Conservation (phyloP, 1,284 basidiomycete species). For the Ustilago bromivora region DNA sequence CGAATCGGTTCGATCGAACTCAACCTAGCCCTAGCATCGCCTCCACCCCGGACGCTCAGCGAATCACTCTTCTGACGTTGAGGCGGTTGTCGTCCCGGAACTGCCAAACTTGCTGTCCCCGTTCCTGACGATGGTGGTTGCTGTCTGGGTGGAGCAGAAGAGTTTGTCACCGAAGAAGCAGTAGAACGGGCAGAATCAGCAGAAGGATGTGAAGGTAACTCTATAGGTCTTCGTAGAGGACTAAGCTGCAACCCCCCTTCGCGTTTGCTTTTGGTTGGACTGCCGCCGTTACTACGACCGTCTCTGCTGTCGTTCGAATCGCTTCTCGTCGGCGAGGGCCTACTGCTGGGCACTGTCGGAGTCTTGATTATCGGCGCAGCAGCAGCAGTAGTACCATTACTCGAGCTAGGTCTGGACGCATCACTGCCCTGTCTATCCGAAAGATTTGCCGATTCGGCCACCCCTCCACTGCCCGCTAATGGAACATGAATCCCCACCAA, state of each 20-base stretch:
- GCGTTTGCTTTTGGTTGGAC: constrained; percentile 28
- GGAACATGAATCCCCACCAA: constrained; percentile 52
- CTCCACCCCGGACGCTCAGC: constrained; percentile 28
- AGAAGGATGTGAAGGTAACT: constrained; percentile 29
- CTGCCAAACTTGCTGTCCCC: constrained; percentile 7
- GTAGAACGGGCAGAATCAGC: constrained; percentile 18
- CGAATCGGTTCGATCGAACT: constrained; percentile 62
- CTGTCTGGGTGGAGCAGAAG: not conserved
- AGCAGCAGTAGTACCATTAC: constrained; percentile 16
- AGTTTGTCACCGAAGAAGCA: constrained; percentile 8
- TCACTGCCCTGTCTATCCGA: constrained; percentile 31
- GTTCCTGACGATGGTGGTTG: not conserved
- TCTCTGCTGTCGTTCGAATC: constrained; percentile 10
- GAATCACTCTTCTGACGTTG: constrained; percentile 42
- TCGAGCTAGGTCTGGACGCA: constrained; percentile 22
- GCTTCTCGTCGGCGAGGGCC: constrained; percentile 13
- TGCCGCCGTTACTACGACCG: constrained; percentile 10
- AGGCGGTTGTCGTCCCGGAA: constrained; percentile 21
- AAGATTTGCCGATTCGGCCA: constrained; percentile 34
- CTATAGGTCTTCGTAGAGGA: constrained; percentile 26
- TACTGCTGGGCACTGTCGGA: not conserved
- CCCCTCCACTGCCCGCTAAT: constrained; percentile 8
- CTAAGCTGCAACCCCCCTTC: constrained; percentile 32
- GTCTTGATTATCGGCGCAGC: constrained; percentile 14
- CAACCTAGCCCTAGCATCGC: constrained; percentile 59